These are phyloP conservation scores for Tulasnella sp. DNA, from an alignment of 768 basidiomycete species.

Conservation along the genomic window DNA sequence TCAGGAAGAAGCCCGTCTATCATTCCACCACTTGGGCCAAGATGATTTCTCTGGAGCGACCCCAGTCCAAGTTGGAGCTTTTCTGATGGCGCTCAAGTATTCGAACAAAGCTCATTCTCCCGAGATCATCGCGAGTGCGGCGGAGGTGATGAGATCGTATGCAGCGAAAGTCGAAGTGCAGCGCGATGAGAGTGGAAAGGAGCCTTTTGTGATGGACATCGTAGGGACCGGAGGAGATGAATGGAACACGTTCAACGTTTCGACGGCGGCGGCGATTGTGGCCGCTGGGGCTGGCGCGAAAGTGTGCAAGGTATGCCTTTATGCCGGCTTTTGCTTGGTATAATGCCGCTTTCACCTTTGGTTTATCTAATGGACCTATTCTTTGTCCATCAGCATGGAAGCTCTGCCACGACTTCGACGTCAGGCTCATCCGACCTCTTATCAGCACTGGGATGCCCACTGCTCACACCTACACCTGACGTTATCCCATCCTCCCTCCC, in stretches of 20 bases:
- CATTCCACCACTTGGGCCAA: conserved; percentile 61
- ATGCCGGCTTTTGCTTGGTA: background rate
- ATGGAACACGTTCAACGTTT: conserved; percentile 93
- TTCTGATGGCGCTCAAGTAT: conserved; percentile 78
- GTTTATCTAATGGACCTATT: background rate
- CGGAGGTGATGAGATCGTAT: conserved; percentile 57
- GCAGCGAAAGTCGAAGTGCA: conserved; percentile 56
- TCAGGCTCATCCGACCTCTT: conserved; percentile 67
- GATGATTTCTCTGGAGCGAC: conserved; percentile 44
- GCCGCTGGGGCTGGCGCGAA: conserved; percentile 91
- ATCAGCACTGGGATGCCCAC: background rate
- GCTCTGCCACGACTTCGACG: conserved; percentile 81
- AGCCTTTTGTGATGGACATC: conserved; percentile 51
- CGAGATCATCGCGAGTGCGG: conserved; percentile 70
- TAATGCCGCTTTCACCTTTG: background rate
- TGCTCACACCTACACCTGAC: background rate
- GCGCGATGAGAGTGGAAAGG: conserved; percentile 16
- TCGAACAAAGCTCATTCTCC: conserved; percentile 67
- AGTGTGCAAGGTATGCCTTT: conserved; percentile 65
- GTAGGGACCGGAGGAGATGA: conserved; percentile 95
- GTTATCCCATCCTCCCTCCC: conserved; percentile 39
- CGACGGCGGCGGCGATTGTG: conserved; percentile 85
- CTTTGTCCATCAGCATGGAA: conserved; percentile 60
- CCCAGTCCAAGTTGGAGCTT: conserved; percentile 80
- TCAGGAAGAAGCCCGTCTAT: conserved; percentile 55